A percentile compares a stretch with the other conserved stretches of the same genome.
Evolutionary conservation across 805 yeast species (phyloP).

Genomic region (Yamadazyma nakazawae): DNA sequence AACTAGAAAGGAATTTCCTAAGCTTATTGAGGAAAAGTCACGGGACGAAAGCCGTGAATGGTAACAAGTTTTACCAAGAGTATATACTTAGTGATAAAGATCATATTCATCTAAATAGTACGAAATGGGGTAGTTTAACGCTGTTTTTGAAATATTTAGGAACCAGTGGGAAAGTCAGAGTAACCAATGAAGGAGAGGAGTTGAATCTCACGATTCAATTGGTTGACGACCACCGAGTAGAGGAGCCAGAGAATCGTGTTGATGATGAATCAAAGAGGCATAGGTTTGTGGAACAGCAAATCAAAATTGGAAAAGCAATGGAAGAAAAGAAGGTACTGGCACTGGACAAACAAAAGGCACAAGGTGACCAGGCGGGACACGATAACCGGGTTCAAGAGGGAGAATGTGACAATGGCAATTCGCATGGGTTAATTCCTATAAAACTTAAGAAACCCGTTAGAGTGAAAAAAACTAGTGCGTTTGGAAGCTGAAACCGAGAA

Average conservation of each 20-base stretch:
- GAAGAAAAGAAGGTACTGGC: background rate
- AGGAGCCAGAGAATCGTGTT: background rate
- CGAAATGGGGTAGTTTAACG: slow-evolving; percentile 71
- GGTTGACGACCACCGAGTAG: slow-evolving; percentile 19
- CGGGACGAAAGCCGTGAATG: slow-evolving; percentile 76
- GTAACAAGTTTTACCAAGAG: slow-evolving; percentile 87
- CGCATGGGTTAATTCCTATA: background rate
- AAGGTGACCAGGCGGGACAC: background rate
- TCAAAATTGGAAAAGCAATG: slow-evolving; percentile 36
- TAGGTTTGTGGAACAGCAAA: slow-evolving; percentile 46
- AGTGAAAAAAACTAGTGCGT: slow-evolving; percentile 2
- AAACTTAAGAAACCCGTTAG: slow-evolving; percentile 1
- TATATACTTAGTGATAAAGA: slow-evolving; percentile 70
- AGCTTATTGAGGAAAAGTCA: slow-evolving; percentile 61
- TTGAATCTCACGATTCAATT: slow-evolving; percentile 32
- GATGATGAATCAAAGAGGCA: slow-evolving; percentile 7
- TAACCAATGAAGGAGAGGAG: slow-evolving; percentile 29
- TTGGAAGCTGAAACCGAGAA: background rate
- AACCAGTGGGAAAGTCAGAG: slow-evolving; percentile 51
- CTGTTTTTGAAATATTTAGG: slow-evolving; percentile 64
- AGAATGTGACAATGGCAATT: no score
- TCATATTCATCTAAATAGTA: slow-evolving; percentile 89
- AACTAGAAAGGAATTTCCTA: slow-evolving; percentile 65
- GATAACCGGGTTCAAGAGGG: no score
- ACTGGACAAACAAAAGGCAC: no score